Conservation (phyloP, 2,329 filamentous ascomycete genomes). For the Pseudogymnoascus sp. region DNA sequence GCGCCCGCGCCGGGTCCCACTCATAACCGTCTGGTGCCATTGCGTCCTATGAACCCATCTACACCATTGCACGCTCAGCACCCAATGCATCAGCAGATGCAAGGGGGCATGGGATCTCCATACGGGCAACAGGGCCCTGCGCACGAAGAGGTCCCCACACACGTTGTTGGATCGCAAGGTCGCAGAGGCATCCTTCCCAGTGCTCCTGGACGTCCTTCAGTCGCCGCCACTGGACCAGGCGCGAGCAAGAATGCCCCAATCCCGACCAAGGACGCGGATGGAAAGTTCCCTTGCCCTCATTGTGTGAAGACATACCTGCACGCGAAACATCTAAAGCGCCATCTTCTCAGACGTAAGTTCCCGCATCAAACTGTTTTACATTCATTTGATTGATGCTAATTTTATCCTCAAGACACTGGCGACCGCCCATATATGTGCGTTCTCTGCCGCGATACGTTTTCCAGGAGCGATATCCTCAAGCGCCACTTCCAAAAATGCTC, state of each 20-base stretch:
- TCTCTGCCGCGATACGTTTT: constrained; percentile 95
- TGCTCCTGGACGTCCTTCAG: constrained; percentile 74
- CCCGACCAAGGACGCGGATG: constrained; percentile 89
- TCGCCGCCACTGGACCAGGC: constrained; percentile 59
- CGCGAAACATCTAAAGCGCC: constrained; percentile 93
- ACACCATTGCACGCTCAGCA: constrained; percentile 41
- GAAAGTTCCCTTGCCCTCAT: constrained; percentile 95
- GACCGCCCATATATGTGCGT: constrained; percentile 98
- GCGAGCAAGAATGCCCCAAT: constrained; percentile 72
- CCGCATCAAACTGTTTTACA: neutral
- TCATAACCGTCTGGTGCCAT: constrained; percentile 44
- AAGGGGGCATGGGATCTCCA: constrained; percentile 48
- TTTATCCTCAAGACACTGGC: constrained; percentile 69
- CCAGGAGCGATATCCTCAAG: constrained; percentile 94
- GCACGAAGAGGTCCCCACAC: constrained; percentile 62
- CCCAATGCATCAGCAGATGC: constrained; percentile 25
- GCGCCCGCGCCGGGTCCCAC: constrained; percentile 57
- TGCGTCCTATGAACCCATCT: constrained; percentile 59
- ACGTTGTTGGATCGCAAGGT: constrained; percentile 92
- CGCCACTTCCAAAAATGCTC: constrained; percentile 99
- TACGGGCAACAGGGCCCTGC: constrained; percentile 52
- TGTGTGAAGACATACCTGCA: constrained; percentile 98
- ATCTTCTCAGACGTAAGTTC: constrained; percentile 86
- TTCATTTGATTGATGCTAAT: constrained; percentile 20
- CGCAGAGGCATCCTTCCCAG: constrained; percentile 85